Conservation (phyloP, 208 protist genomes). For the Acanthamoeba sp. region DNA sequence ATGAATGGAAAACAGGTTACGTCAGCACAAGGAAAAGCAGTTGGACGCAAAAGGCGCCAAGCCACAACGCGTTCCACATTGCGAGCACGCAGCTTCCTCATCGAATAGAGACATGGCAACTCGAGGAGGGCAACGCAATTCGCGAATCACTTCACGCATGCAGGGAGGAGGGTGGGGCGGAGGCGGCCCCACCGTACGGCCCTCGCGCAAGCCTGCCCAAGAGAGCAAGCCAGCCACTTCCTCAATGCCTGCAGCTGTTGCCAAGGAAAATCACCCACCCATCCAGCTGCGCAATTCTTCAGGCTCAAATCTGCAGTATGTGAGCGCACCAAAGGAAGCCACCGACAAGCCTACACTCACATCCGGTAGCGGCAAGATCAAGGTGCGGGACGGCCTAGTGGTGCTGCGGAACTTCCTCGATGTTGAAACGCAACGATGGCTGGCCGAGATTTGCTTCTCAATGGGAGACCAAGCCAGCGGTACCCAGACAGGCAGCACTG, state of each 20-base stretch:
- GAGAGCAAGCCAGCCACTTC: background rate
- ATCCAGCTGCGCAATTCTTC: background rate
- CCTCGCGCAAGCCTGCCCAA: background rate
- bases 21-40: background rate
- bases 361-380: background rate
- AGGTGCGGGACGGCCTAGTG: slow-evolving; percentile 18
- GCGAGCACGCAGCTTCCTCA: no score
- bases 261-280: background rate
- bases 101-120: background rate
- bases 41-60: background rate
- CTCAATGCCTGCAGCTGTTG: background rate
- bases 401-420: slow-evolving; percentile 30
- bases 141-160: slow-evolving; percentile 2
- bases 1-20: background rate
- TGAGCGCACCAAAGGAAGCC: background rate
- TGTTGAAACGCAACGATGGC: slow-evolving; percentile 22
- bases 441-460: background rate
- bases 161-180: background rate
- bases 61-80: background rate
- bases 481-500: background rate
- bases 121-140: slow-evolving; percentile 6
- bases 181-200: background rate
- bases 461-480: background rate
- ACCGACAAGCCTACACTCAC: background rate
- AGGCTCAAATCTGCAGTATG: background rate